Evolutionary conservation across 306 rosid species (phyloP), one percentile per base, ranked within the genome.

Genomic region (Castanopsis chinensis): DNA sequence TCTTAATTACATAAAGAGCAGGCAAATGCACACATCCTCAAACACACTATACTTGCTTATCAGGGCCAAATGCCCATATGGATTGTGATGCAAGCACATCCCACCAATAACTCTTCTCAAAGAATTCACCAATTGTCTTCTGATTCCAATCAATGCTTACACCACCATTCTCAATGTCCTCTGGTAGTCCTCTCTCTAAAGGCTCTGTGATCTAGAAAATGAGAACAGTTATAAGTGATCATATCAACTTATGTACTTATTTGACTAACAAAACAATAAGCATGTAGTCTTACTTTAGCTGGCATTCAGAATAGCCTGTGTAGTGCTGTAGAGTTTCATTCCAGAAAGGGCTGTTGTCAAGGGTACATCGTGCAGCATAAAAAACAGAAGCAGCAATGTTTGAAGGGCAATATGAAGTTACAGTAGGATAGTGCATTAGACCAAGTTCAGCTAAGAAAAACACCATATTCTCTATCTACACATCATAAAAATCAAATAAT

Each of bases 51-150:
- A 56, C 99, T 96, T 91, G 99, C 87, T 93, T 93, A 81, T 95
- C 98, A 76, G 99, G 99, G 84, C 99, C 98, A 88, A 95, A 95
- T 73, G 99, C 98, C 99, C 98, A 95, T 79, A 95, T 95, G 73
- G 99, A 93, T 57, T 97, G 83, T n/a, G 98, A 97, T 79, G 99
- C 99, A 72, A 95, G 99, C 67, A 95, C 93, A 86, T 95, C 99
- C 99, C 98, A 93, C 53, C 91, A 97, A 81, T 95, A 93, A 77
- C 84, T 89, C 37, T 98, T 90, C 89, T 95, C 97, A 85, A 95
- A 95, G 87, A 95, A 93, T 77, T 95, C 96, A 75, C 99, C 99
- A 7, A 95, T 88, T 83, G 90, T 92, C 81, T 93, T 95, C 69
- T 89, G 80, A 49, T 91, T 89, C 98, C 99, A 95, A 86, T 95